phyloP scores from a whole-genome alignment of 2,329 filamentous ascomycete species.

The Ophiocordyceps camponoti-rufipedis region DNA sequence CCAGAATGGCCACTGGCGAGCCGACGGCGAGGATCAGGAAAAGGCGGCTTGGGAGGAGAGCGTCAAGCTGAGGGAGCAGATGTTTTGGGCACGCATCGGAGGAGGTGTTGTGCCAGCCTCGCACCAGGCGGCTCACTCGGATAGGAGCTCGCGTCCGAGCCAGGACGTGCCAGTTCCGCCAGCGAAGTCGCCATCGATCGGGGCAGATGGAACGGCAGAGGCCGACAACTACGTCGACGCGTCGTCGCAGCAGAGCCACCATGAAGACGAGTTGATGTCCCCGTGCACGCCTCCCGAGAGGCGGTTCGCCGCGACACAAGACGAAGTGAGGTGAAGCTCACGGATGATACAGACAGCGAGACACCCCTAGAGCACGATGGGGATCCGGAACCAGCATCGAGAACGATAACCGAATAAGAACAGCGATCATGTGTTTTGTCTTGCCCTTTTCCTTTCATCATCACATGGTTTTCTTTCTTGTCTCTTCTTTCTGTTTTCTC shows the following conservation, averaged over 20 bases:
- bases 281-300: neutral
- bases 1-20: conserved; percentile 80
- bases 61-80: conserved; percentile 71
- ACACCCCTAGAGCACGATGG: too few relatives aligned
- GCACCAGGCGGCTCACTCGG: conserved; percentile 3
- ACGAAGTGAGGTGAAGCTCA: too few relatives aligned
- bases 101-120: conserved; percentile 66
- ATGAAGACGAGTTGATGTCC: neutral
- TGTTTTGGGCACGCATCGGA: conserved; percentile 92
- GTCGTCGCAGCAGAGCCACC: neutral
- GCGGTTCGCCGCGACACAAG: too few relatives aligned
- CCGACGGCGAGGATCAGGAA: conserved; percentile 67
- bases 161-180: neutral
- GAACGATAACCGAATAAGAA: too few relatives aligned
- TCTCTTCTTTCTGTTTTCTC: too few relatives aligned
- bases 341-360: too few relatives aligned
- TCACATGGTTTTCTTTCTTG: too few relatives aligned
- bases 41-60: conserved; percentile 90
- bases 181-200: neutral
- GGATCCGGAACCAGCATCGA: too few relatives aligned
- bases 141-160: neutral
- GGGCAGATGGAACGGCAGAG: neutral
- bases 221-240: neutral
- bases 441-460: too few relatives aligned
- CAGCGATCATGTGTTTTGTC: too few relatives aligned